phyloP scores from a whole-genome alignment of 768 basidiomycete species.

The Leccinum variicolor region DNA sequence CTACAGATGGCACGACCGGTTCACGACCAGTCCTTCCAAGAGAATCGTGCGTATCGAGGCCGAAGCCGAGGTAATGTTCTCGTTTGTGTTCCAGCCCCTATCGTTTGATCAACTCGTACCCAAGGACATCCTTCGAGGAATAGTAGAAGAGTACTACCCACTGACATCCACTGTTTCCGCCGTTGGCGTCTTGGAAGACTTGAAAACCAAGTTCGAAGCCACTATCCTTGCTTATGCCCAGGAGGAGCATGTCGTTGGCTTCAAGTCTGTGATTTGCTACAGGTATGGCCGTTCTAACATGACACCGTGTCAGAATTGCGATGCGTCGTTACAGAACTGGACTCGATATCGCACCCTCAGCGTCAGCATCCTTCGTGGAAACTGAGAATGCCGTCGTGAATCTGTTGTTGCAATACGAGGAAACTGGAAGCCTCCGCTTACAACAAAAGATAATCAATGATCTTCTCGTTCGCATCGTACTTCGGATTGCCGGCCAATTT shows the following conservation, averaged over 20 bases:
- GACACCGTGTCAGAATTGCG: not conserved
- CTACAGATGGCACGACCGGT: conserved; percentile 60
- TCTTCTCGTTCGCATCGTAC: conserved; percentile 52
- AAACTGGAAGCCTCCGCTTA: conserved; percentile 45
- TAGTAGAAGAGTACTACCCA: conserved; percentile 13
- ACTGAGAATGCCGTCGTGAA: conserved; percentile 30
- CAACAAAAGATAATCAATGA: conserved; percentile 66
- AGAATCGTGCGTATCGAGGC: conserved; percentile 68
- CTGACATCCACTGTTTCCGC: conserved; percentile 13
- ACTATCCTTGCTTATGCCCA: conserved; percentile 37
- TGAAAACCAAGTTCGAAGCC: conserved; percentile 35
- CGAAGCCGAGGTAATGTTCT: conserved; percentile 58
- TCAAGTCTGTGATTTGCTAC: conserved; percentile 79
- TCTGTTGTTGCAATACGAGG: conserved; percentile 34
- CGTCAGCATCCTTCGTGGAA: conserved; percentile 26
- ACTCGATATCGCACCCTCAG: conserved; percentile 45
- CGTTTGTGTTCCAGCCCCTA: not conserved
- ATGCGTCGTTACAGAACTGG: conserved; percentile 46
- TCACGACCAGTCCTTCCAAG: conserved; percentile 49
- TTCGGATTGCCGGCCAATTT: conserved; percentile 49
- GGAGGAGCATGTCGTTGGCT: conserved; percentile 54
- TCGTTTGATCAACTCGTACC: conserved; percentile 1
- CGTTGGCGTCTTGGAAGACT: conserved; percentile 17
- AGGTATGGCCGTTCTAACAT: conserved; percentile 20
- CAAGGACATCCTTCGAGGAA: conserved; percentile 17